These are phyloP conservation scores for Maudiozyma bulderi DNA, from an alignment of 805 yeast species.

Conservation along the genomic window DNA sequence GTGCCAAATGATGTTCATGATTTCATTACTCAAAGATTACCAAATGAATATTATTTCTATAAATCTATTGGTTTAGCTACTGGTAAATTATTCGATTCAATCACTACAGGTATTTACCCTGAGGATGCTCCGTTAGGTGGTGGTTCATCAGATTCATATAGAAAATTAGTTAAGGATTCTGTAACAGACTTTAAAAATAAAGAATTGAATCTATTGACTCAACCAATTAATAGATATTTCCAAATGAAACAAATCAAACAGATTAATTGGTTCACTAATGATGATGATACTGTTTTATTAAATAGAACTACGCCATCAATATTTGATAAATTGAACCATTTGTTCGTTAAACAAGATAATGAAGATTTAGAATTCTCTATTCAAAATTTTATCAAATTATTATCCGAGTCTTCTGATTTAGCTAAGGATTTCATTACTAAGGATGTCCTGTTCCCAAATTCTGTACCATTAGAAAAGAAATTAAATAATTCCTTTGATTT, in stretches of 20 bases:
- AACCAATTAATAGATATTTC: slow-evolving; percentile 70
- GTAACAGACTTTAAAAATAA: slow-evolving; percentile 44
- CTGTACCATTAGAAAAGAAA: slow-evolving; percentile 22
- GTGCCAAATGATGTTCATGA: slow-evolving; percentile 76
- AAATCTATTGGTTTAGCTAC: slow-evolving; percentile 62
- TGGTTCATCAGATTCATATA: slow-evolving; percentile 48
- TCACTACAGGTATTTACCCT: slow-evolving; percentile 52
- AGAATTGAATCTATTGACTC: slow-evolving; percentile 59
- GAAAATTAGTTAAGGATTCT: slow-evolving; percentile 39
- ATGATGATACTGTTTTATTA: slow-evolving; percentile 32
- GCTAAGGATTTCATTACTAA: slow-evolving; percentile 26
- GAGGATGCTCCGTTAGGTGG: slow-evolving; percentile 64
- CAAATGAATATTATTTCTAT: slow-evolving; percentile 78
- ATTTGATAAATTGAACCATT: slow-evolving; percentile 33
- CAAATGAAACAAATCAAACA: slow-evolving; percentile 60
- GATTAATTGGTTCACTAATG: slow-evolving; percentile 44
- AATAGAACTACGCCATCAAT: slow-evolving; percentile 48
- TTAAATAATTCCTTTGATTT: slow-evolving; percentile 42
- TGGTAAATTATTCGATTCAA: slow-evolving; percentile 51
- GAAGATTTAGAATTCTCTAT: slow-evolving; percentile 21
- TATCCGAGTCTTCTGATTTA: slow-evolving; percentile 25
- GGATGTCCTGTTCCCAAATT: slow-evolving; percentile 25
- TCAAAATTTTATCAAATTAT: slow-evolving; percentile 17
- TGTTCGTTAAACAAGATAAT: slow-evolving; percentile 20
- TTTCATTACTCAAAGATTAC: slow-evolving; percentile 72